Evolutionary conservation across 352 stramenopile genomes (phyloP), one percentile per base, ranked within the genome.

Genomic region (Pythium grandisporangium): DNA sequence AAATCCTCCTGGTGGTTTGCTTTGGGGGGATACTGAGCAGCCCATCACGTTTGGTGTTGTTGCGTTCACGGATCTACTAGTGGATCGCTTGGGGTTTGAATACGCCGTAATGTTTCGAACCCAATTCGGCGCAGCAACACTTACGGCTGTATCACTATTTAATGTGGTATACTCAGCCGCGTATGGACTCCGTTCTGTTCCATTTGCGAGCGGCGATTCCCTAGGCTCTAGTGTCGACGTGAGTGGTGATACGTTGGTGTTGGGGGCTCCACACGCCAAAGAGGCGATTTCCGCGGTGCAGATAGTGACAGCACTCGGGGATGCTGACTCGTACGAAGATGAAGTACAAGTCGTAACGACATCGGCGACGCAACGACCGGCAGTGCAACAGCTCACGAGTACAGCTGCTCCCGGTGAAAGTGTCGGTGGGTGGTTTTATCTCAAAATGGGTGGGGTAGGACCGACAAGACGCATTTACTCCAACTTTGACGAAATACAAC

Each of bases 261-360:
- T 93, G 38, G 80, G 80, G 6, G 74, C 67, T 4, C 66, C 75
- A 11, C 60, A 65, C 6, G 71, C 70, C 3, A 71, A 72, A 45
- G 56, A 79, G 25, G 66, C 65, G 1, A 57, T 78, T 2, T 76
- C 75, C 6, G 76, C 76, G 2, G 63, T 89, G n/a, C 79, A 93
- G 22, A 79, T 89, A 33, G 48, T 93, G 14, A 71, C 57, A 10
- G 61, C 61, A 10, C 30, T 79, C 1, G 73, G 77, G 0, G 72
- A 80, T 25, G 43, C 74, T 1, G 51, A 50, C 4, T 51, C 45
- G 1, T 88, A 74, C 32, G 51, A 84, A 5, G 70, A 88, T 32
- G 78, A 88, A 32, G 83, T 91, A 26, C 75, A 91, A 42, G 56
- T 81, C 24, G 41, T 91, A 22, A 21, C 66, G 24, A 91, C 71